Percentiles rank a stretch among this genome's conserved stretches.
Evolutionary conservation across 2,329 filamentous ascomycete genomes (phyloP).

Genomic region (Colletotrichum sp.): DNA sequence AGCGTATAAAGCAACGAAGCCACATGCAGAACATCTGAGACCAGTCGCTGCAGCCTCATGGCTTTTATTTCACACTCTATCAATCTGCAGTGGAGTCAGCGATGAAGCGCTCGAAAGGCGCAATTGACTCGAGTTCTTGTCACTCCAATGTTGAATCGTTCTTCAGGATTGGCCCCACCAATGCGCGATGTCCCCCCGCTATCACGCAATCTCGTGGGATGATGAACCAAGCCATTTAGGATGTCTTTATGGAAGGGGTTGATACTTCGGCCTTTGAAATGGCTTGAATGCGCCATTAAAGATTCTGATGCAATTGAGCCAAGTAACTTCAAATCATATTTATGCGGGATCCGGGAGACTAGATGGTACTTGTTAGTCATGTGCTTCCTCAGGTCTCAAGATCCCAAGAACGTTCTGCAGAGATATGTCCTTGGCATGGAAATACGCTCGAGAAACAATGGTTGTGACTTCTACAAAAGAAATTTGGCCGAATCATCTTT

Average conservation of each 20-base stretch:
- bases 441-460: neutral
- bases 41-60: neutral
- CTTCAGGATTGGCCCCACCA: neutral
- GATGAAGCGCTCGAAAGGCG: neutral
- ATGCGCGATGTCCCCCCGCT: constrained; percentile 10
- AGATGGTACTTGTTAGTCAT: neutral
- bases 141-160: neutral
- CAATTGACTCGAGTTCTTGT: neutral
- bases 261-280: neutral
- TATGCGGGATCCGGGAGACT: neutral
- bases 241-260: neutral
- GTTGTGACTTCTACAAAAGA: neutral
- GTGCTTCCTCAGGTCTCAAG: neutral
- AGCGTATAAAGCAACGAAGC: neutral
- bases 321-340: neutral
- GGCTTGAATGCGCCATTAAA: neutral
- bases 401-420: too few relatives aligned
- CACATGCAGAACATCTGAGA: neutral
- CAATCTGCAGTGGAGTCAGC: neutral
- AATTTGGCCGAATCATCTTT: neutral
- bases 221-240: neutral
- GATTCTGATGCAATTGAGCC: neutral
- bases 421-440: neutral
- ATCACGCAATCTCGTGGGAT: constrained; percentile 8
- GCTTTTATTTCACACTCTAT: neutral